A percentile compares a stretch with the other conserved stretches of the same genome.
Conservation (phyloP, 805 yeast species). For the Nakazawaea wyomingensis region DNA sequence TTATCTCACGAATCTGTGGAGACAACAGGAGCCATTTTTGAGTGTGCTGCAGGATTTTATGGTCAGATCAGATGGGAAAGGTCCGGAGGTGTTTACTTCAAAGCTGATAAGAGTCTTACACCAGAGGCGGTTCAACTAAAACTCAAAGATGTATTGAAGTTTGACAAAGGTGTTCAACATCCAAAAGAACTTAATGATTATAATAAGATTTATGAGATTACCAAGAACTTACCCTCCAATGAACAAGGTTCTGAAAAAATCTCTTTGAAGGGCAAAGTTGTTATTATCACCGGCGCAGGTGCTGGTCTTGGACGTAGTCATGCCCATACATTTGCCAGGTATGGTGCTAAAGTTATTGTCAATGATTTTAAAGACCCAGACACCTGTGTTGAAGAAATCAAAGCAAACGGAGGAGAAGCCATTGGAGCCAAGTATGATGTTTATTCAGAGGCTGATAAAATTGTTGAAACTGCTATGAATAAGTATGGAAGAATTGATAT, state of each 20-base stretch:
- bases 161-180: conserved; percentile 53
- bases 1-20: conserved; percentile 61
- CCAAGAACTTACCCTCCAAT: conserved; percentile 46
- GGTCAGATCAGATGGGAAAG: conserved; percentile 95
- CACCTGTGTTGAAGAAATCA: conserved; percentile 70
- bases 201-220: conserved; percentile 48
- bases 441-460: conserved; percentile 64
- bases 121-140: conserved; percentile 77
- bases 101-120: conserved; percentile 70
- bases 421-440: conserved; percentile 83
- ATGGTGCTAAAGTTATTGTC: conserved; percentile 93
- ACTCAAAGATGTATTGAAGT: conserved; percentile 60
- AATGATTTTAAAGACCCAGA: conserved; percentile 81
- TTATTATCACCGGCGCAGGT: conserved; percentile 92
- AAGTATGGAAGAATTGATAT: conserved; percentile 81
- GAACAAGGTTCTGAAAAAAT: conserved; percentile 43
- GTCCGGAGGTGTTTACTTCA: conserved; percentile 78
- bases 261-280: conserved; percentile 77
- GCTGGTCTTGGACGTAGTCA: conserved; percentile 91
- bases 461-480: conserved; percentile 71
- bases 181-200: conserved; percentile 76
- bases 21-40: conserved; percentile 74
- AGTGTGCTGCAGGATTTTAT: conserved; percentile 91
- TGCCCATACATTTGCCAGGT: conserved; percentile 77
- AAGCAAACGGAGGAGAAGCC: conserved; percentile 69